These are phyloP conservation scores for Coemansia sp. DNA, from an alignment of 192 early-diverging fungal genomes.

Conservation along the genomic window DNA sequence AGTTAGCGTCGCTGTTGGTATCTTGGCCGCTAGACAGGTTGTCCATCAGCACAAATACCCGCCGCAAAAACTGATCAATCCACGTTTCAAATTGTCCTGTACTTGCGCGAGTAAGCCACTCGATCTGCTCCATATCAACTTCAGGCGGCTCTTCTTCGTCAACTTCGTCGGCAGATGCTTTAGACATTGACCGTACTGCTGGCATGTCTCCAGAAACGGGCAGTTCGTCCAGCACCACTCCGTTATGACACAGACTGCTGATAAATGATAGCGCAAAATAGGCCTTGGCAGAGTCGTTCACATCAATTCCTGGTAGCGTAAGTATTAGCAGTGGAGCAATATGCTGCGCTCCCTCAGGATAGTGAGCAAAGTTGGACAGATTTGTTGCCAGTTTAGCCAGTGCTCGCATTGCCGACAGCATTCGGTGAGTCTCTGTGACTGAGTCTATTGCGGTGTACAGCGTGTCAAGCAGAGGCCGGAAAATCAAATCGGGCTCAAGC, in stretches of 20 bases:
- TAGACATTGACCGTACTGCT: constrained; percentile 15
- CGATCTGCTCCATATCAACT: constrained; percentile 62
- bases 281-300: constrained; percentile 89
- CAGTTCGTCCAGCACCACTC: constrained; percentile 48
- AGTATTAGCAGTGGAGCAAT: constrained; percentile 73
- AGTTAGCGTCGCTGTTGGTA: constrained; percentile 13
- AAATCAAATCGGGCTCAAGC: constrained; percentile 72
- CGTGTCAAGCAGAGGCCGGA: constrained; percentile 78
- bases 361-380: constrained; percentile 70
- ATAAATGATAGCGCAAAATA: constrained; percentile 49
- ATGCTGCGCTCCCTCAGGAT: constrained; percentile 82
- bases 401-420: constrained; percentile 73
- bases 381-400: constrained; percentile 70
- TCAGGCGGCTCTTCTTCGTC: constrained; percentile 41
- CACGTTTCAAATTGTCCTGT: constrained; percentile 87
- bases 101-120: constrained; percentile 63
- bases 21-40: constrained; percentile 41
- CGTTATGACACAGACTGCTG: constrained; percentile 41
- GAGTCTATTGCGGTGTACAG: constrained; percentile 83
- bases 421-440: constrained; percentile 79
- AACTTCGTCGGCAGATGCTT: constrained; percentile 48
- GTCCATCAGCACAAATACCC: constrained; percentile 72
- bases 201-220: constrained; percentile 38
- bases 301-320: constrained; percentile 85
- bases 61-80: constrained; percentile 76